Evolutionary conservation across 2,329 filamentous ascomycete species (phyloP).

Genomic region (Hansfordia pulvinata): DNA sequence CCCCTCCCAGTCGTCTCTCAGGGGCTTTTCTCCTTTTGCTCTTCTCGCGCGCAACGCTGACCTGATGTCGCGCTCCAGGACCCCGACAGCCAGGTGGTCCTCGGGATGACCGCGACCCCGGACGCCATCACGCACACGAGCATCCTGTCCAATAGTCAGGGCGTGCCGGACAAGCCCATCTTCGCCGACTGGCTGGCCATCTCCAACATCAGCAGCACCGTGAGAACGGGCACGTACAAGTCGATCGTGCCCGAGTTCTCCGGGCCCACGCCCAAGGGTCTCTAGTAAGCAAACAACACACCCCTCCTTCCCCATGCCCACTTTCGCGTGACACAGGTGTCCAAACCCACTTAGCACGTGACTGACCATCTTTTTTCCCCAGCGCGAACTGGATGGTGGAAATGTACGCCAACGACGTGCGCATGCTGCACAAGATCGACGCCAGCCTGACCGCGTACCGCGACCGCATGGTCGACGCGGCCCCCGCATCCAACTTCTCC

Average conservation of each 20-base stretch:
- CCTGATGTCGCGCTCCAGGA: background rate
- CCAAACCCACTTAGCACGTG: no score
- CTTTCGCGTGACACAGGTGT: conserved; percentile 1
- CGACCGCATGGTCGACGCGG: background rate
- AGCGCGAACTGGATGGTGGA: conserved; percentile 19
- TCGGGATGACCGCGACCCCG: conserved; percentile 17
- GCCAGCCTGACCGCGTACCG: conserved; percentile 10
- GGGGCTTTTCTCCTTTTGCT: no score
- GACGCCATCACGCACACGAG: conserved; percentile 14
- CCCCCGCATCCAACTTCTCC: conserved; percentile 7
- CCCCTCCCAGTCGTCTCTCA: no score
- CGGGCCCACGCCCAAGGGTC: conserved; percentile 13
- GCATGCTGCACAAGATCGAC: conserved; percentile 14
- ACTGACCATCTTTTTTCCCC: background rate
- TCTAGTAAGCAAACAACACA: conserved; percentile 7
- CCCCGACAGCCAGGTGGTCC: conserved; percentile 10
- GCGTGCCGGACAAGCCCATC: conserved; percentile 11
- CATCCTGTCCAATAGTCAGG: conserved; percentile 18
- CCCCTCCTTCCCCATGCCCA: background rate
- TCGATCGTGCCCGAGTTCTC: conserved; percentile 11
- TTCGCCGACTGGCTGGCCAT: conserved; percentile 17
- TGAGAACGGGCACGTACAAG: background rate
- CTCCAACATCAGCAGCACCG: conserved; percentile 10
- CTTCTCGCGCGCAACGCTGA: no score
- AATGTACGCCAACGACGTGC: conserved; percentile 13